Conservation (phyloP, 352 stramenopile species). For the Globisporangium paroecandrum region DNA sequence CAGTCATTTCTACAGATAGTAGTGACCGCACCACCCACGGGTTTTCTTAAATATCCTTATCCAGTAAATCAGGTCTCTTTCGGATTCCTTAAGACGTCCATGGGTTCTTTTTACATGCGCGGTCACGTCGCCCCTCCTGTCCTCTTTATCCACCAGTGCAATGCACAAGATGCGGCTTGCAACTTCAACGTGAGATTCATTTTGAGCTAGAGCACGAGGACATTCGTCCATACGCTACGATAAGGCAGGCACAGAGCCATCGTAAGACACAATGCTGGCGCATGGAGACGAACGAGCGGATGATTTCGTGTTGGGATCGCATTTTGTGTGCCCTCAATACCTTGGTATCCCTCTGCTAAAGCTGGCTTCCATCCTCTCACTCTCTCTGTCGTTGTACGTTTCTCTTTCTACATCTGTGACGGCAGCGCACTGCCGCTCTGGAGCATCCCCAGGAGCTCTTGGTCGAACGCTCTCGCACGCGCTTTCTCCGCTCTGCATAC, state of each 20-base stretch:
- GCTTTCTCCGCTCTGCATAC: conserved; percentile 34
- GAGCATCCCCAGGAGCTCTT: conserved; percentile 54
- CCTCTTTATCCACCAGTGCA: not conserved
- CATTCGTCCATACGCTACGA: not conserved
- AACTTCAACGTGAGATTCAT: conserved; percentile 8
- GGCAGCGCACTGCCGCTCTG: conserved; percentile 21
- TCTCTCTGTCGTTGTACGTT: not conserved
- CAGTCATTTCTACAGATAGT: too few relatives aligned
- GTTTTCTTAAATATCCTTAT: not conserved
- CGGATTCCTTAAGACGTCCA: not conserved
- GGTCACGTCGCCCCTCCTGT: not conserved
- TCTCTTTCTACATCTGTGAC: not conserved
- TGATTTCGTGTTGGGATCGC: not conserved
- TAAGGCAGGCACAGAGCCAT: not conserved
- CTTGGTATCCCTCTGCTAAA: too few relatives aligned
- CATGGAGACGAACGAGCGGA: not conserved
- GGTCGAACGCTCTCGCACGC: conserved; percentile 37
- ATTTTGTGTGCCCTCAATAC: too few relatives aligned
- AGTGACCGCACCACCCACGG: too few relatives aligned
- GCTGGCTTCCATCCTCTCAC: too few relatives aligned
- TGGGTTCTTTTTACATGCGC: too few relatives aligned
- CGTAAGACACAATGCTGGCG: not conserved
- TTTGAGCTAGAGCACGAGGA: not conserved
- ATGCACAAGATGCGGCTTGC: not conserved
- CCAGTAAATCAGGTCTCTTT: not conserved